Conservation (phyloP, 208 protist species). For the Zelonia costaricensis region DNA sequence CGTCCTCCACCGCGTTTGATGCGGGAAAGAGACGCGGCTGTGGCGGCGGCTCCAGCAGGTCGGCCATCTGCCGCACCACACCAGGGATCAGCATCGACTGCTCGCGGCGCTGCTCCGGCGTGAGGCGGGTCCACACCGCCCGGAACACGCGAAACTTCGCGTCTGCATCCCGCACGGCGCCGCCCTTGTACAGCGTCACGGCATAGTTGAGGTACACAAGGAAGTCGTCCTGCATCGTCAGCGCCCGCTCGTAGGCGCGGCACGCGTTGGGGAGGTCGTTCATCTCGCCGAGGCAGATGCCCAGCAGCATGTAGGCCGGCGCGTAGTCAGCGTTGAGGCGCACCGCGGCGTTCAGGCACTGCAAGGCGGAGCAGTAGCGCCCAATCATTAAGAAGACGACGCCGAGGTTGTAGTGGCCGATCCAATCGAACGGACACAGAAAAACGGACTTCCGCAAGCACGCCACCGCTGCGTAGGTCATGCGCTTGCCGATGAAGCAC, state of each 20-base stretch:
- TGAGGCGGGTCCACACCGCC: constrained; percentile 36
- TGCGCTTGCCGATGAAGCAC: constrained; percentile 96
- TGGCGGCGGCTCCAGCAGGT: constrained; percentile 4
- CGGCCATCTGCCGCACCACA: constrained; percentile 27
- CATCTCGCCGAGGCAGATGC: constrained; percentile 91
- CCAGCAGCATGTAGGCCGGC: constrained; percentile 94
- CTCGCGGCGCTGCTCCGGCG: constrained; percentile 29
- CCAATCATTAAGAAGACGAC: constrained; percentile 90
- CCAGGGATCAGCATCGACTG: constrained; percentile 32
- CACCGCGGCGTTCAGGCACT: constrained; percentile 92
- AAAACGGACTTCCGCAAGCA: constrained; percentile 95
- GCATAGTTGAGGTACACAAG: constrained; percentile 93
- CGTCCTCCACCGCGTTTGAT: too few species aligned
- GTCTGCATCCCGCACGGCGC: constrained; percentile 34
- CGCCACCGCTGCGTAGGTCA: constrained; percentile 92
- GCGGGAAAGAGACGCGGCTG: too few species aligned
- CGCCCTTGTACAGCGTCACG: constrained; percentile 83
- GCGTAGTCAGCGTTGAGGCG: constrained; percentile 84
- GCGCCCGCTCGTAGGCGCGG: constrained; percentile 89
- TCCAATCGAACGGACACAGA: constrained; percentile 96
- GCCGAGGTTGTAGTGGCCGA: constrained; percentile 95
- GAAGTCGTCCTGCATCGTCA: constrained; percentile 83
- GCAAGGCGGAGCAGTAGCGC: constrained; percentile 95
- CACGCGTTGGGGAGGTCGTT: constrained; percentile 95
- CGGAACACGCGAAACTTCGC: constrained; percentile 56